phyloP scores from a whole-genome alignment of 2,329 filamentous ascomycete genomes.

The Fusarium chaquense region DNA sequence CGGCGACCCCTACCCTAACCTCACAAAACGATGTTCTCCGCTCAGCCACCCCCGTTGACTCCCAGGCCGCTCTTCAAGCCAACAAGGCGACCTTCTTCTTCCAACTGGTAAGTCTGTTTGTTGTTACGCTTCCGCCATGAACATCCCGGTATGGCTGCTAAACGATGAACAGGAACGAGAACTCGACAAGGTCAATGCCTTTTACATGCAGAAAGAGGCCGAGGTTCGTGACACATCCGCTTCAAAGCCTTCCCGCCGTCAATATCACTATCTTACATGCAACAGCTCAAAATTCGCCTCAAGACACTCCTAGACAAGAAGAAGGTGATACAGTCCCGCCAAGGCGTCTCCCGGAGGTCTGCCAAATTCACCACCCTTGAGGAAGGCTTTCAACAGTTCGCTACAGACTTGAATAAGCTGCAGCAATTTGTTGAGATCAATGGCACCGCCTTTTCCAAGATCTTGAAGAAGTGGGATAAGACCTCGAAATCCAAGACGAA shows the following conservation, averaged over 20 bases:
- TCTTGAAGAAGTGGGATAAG: conserved; percentile 99
- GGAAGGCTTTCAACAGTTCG: conserved; percentile 97
- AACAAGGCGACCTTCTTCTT: conserved; percentile 99
- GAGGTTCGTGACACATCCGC: conserved; percentile 72
- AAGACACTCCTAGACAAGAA: conserved; percentile 97
- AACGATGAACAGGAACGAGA: conserved; percentile 83
- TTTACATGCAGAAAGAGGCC: conserved; percentile 97
- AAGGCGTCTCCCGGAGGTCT: conserved; percentile 84
- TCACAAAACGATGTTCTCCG: conserved; percentile 76
- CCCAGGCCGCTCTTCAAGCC: conserved; percentile 90
- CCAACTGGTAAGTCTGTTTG: conserved; percentile 75
- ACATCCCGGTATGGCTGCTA: conserved; percentile 52
- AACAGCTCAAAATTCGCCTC: conserved; percentile 89
- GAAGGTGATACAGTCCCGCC: conserved; percentile 84
- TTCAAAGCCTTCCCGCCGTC: not conserved
- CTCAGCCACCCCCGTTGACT: conserved; percentile 68
- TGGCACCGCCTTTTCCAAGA: conserved; percentile 97
- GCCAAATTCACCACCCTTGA: conserved; percentile 95
- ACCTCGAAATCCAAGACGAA: conserved; percentile 99
- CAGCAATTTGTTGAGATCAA: conserved; percentile 99
- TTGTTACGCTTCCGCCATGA: conserved; percentile 41
- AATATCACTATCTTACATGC: conserved; percentile 27
- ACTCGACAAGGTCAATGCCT: conserved; percentile 97
- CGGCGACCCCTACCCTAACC: conserved; percentile 85
- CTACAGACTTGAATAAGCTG: conserved; percentile 94